Percentiles rank a stretch among this genome's conserved stretches.
Evolutionary conservation across 176 grass and related monocot genomes (phyloP).

Genomic region (Chrysopogon serrulatus): DNA sequence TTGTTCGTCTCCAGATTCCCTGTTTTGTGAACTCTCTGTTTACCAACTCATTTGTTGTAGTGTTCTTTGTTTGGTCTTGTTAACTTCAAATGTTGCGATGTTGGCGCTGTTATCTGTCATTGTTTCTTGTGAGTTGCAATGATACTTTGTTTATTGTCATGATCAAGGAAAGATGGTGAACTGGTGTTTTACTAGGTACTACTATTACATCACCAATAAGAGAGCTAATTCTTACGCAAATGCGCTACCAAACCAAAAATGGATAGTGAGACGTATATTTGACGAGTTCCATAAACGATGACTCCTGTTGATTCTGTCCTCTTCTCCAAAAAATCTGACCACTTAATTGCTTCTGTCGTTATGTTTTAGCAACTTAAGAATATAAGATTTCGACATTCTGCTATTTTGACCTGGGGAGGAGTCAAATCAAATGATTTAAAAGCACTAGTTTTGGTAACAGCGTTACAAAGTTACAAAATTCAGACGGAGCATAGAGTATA

Average conservation of each 20-base stretch:
- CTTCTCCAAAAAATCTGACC: not conserved
- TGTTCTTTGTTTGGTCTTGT: not conserved
- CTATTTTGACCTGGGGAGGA: not conserved
- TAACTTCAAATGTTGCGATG: not conserved
- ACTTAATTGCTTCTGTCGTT: not conserved
- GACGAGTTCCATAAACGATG: not conserved
- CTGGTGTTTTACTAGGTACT: not conserved
- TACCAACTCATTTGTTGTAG: not conserved
- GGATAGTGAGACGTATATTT: not conserved
- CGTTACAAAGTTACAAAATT: not conserved
- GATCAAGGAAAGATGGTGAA: not conserved
- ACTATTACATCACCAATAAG: not conserved
- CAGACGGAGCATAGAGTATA: not conserved
- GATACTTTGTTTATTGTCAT: not conserved
- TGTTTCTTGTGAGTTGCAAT: slow-evolving; percentile 1
- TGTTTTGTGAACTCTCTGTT: slow-evolving; percentile 12
- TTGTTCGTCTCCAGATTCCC: not conserved
- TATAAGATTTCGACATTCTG: not conserved
- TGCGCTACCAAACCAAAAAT: not conserved
- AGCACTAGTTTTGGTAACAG: not conserved
- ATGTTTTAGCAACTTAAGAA: not conserved
- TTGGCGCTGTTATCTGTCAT: not conserved
- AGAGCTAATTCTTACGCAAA: not conserved
- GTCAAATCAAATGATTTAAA: too few species aligned
- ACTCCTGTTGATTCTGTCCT: not conserved